Base-by-base conservation (phyloP, 495 filamentous ascomycete genomes). In the Penicillium pulvis region DNA sequence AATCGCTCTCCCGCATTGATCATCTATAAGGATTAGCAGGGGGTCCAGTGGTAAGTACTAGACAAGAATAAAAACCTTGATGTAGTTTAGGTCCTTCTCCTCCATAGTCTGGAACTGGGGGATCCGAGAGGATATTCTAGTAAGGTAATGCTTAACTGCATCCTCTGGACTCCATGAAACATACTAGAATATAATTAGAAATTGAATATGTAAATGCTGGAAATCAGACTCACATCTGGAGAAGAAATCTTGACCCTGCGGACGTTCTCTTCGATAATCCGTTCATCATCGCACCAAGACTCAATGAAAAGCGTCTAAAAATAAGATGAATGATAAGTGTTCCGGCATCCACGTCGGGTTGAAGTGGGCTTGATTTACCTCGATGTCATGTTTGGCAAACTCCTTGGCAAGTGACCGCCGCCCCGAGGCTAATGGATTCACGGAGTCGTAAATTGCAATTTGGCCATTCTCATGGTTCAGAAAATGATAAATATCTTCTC, bases 361-460 rank as follows among this genome's bases (percentile, higher is more conserved):
- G 24, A n/a, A 50, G 6, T 1, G 23, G 5, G 11, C 24, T 41
- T 28, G 35, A 63, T 75, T 60, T 76, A 91, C 90, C 82, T 93
- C 89, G 39, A 97, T 92, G 67, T 96, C 90, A 72, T 96, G 90
- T 74, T 96, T 98, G 17, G 89, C 86, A 73, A 99, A 99, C 66
- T 99, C 93, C 69, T 95, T 95, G 1, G 92, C 93, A 9, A 99
- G 79, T 7, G 93, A 87, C 57, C 87, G 83, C 33, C 95, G 86
- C n/a, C 92, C 93, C 51, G 83, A 82, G 24, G 90, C 84, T 20
- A 93, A 83, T 11, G 93, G 91, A 66, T 98, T 98, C n/a, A 99
- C 95, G 26, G 95, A 94, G 78, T 99, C 95, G 66, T 98, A 99
- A 51, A 99, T 98, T 42, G 95, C 95, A 51, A 99, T 92, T 65